Base-by-base conservation (phyloP, 805 yeast species). In the Metschnikowia koreensis region DNA sequence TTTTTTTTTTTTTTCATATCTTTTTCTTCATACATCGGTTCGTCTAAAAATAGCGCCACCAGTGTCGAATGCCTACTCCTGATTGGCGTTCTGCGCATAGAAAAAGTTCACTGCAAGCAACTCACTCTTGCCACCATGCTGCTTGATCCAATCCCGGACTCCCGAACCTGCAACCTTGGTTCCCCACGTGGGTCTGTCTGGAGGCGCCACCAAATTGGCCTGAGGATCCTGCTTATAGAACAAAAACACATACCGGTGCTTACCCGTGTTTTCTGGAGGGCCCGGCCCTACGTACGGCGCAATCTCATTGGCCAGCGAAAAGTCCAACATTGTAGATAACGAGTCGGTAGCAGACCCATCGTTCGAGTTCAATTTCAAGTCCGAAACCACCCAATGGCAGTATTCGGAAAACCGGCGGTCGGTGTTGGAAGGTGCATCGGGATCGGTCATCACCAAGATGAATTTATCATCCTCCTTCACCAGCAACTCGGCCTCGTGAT, bases 331-430 rank as follows among this genome's bases (percentile, higher is more conserved):
- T 2, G 73, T 69, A 36, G 64, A 59, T 51, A 71, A 64, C n/a
- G 60, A 52, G 28, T 61, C 59, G 5, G 53, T 57, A 26, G 38
- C 16, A 26, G 51, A 52, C 26, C 46, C 42, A 40, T 75, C 63
- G 42, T 52, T 57, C 17, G 72, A 67, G 47, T 70, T 73, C 60
- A 82, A 69, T 40, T 71, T 63, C 60, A 85, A 76, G 58, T 85
- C 84, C 2, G 82, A 69, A 33, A 76, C 71, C 38, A 91, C 73
- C 77, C 81, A 89, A 71, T 91, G 97, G 48, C 87, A 83, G 66
- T 76, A 91, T 68, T 91, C 96, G 2, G 94, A 85, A 96, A 96
- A 90, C 65, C 84, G 89, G 63, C 85, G 82, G 66, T 91, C 97
- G 2, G 80, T 77, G 59, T 83, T 79, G 3, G 91, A 81, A 12